Percentiles rank a stretch among this genome's conserved stretches.
Conservation (phyloP, 1,284 basidiomycete genomes). For the Apiotrichum mycotoxinovorans region DNA sequence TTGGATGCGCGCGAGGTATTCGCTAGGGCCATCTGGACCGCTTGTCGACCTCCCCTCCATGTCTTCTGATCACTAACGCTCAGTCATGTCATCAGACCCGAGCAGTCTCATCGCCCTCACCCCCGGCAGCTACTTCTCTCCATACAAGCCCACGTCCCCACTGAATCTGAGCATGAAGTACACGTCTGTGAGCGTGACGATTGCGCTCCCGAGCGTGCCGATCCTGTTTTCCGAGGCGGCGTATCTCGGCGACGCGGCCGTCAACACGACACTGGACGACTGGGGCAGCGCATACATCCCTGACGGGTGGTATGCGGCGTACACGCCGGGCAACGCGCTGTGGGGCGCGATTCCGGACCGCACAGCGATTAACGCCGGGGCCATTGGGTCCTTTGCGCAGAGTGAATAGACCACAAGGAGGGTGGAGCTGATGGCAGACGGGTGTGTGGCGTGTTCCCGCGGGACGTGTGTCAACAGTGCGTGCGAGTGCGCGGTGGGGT, state of each 20-base stretch:
- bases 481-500: constrained; percentile 34
- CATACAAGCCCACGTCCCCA: background rate
- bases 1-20: no score
- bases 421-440: constrained; percentile 13
- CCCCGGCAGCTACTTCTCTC: constrained; percentile 21
- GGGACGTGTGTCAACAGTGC: constrained; percentile 24
- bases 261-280: background rate
- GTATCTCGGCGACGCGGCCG: constrained; percentile 17
- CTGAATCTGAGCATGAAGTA: constrained; percentile 19
- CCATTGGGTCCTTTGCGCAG: background rate
- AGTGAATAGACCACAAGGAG: background rate
- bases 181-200: constrained; percentile 2
- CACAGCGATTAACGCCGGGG: constrained; percentile 10
- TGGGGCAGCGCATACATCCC: constrained; percentile 32
- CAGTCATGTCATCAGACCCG: constrained; percentile 59
- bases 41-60: no score
- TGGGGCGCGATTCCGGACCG: constrained; percentile 35
- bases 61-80: constrained; percentile 63
- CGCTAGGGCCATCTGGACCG: no score
- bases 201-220: constrained; percentile 26
- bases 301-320: constrained; percentile 31
- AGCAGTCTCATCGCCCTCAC: constrained; percentile 9
- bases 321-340: constrained; percentile 28
- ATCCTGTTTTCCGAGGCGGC: constrained; percentile 16
- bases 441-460: constrained; percentile 31